Evolutionary conservation across 345 rosid genomes (phyloP), one percentile per base, ranked within the genome.

Genomic region (Populus simonii): DNA sequence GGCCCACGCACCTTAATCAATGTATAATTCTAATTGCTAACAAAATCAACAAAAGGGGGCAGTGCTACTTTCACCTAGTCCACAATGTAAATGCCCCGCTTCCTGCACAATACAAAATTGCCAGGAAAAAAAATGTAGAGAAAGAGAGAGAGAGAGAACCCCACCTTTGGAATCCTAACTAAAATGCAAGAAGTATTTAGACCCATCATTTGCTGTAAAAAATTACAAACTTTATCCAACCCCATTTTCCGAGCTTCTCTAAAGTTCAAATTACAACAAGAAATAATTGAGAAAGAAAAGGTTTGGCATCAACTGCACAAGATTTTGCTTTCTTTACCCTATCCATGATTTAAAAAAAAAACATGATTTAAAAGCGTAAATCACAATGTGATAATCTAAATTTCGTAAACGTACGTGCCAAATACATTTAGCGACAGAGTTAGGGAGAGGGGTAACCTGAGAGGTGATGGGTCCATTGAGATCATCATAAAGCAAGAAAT

Each of bases 401-500:
- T 22, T 57, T 57, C 27, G 7, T 57, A n/a, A n/a, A n/a, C 29
- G 15, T n/a, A n/a, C 29, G 15, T n/a, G 29, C 63, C 63, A 59
- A 9, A 59, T 10, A 1, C 25, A 59, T 59, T n/a, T n/a, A 23
- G 47, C 47, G 47, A 43, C 6, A 23, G 55, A 38, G 43, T 7
- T 55, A 33, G 31, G 43, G 38, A 10, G 22, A 22, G 61, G 45
- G 5, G 22, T 7, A 68, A 82, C 84, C 81, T 82, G 38, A 13
- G 77, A 22, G 25, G 38, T 29, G 67, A 82, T 43, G 18, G 79
- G 81, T 8, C 81, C 84, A 41, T 78, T 82, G 75, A 82, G 68
- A 41, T 82, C 84, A 70, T 82, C 81, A n/a, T 25, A 71, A 38
- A 78, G 79, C 79, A 82, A 66, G 79, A 74, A 70, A 66, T 78